Conservation (phyloP, 805 yeast genomes). For the Starmera pachycereana region DNA sequence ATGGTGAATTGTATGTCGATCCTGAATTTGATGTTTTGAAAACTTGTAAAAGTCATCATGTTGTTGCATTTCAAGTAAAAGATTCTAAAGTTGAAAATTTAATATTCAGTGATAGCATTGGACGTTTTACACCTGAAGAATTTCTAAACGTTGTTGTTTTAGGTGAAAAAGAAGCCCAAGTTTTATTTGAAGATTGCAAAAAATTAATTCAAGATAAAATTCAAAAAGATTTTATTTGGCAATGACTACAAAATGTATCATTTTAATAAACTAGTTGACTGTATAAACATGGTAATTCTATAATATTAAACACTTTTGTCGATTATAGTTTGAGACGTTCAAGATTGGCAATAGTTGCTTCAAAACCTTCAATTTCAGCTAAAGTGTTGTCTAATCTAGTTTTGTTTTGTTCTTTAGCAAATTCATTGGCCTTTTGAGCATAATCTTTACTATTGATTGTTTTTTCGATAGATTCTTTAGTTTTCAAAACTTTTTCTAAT, state of each 20-base stretch:
- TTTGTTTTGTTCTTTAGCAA: constrained; percentile 69
- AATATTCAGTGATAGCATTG: constrained; percentile 63
- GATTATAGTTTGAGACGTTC: constrained; percentile 58
- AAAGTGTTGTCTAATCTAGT: constrained; percentile 55
- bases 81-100: constrained; percentile 43
- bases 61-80: constrained; percentile 47
- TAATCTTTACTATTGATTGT: constrained; percentile 65
- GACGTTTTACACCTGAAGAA: constrained; percentile 50
- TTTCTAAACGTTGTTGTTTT: constrained; percentile 41
- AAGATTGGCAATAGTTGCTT: constrained; percentile 76
- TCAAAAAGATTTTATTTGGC: constrained; percentile 52
- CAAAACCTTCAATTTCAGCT: constrained; percentile 87
- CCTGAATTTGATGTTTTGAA: constrained; percentile 39
- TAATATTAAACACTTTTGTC: background rate
- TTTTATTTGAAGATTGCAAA: constrained; percentile 35
- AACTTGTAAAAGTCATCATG: constrained; percentile 48
- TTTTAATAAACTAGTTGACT: background rate
- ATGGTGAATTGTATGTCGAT: constrained; percentile 23
- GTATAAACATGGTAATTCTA: background rate
- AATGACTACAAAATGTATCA: constrained; percentile 4
- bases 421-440: constrained; percentile 72
- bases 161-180: constrained; percentile 38
- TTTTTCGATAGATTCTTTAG: constrained; percentile 57
- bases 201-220: constrained; percentile 37
- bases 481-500: constrained; percentile 52